Conservation (phyloP, 2,329 filamentous ascomycete genomes). For the Rhinocladiella mackenziei region DNA sequence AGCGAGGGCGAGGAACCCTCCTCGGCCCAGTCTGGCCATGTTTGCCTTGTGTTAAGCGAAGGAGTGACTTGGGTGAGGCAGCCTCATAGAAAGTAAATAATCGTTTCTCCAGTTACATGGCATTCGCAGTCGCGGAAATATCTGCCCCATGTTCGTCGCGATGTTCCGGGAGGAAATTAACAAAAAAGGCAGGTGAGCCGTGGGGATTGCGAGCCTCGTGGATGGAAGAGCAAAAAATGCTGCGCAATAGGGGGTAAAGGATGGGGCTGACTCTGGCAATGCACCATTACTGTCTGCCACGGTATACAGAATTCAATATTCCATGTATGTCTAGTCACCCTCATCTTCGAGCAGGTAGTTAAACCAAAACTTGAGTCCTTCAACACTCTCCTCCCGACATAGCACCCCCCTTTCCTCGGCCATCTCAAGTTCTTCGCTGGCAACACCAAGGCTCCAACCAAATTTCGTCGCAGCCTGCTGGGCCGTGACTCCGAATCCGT, state of each 20-base stretch:
- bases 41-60: conserved; percentile 14
- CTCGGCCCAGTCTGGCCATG: conserved; percentile 60
- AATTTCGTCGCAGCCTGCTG: conserved; percentile 86
- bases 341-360: conserved; percentile 52
- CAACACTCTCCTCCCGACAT: conserved; percentile 86
- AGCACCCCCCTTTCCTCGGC: conserved; percentile 83
- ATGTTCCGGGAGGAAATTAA: no score
- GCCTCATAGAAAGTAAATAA: no score
- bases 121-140: conserved; percentile 4
- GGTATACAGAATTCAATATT: conserved; percentile 3
- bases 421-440: conserved; percentile 94
- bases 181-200: conserved; percentile 18
- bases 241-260: no score
- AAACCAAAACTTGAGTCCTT: conserved; percentile 89
- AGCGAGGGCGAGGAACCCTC: conserved; percentile 81
- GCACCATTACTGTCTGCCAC: no score
- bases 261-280: no score
- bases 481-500: conserved; percentile 81
- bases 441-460: conserved; percentile 95
- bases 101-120: not conserved
- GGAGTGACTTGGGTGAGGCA: conserved; percentile 29
- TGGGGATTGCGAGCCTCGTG: conserved; percentile 3
- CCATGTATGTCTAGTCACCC: conserved; percentile 15
- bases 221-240: no score
- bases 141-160: no score